Conservation (phyloP, 1,139 yeast genomes). For the Blastobotrys aristatus region DNA sequence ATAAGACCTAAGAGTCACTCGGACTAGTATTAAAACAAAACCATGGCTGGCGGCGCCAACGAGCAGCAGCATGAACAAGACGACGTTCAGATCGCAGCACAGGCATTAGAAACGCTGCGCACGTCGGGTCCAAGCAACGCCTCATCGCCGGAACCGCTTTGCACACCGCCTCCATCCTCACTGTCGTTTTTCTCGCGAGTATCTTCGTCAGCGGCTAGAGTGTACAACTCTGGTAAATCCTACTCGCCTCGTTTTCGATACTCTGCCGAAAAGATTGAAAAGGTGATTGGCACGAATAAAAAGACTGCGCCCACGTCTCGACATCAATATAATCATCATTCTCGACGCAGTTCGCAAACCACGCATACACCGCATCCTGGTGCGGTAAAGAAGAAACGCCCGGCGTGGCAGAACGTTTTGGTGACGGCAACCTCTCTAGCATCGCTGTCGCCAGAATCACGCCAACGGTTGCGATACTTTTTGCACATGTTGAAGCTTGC, state of each 20-base stretch:
- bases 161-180: slow-evolving; percentile 2
- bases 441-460: slow-evolving; percentile 57
- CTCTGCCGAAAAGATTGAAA: slow-evolving; percentile 63
- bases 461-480: slow-evolving; percentile 65
- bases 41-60: neutral
- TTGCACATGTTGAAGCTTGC: slow-evolving; percentile 70
- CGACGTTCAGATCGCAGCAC: slow-evolving; percentile 17
- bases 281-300: slow-evolving; percentile 41
- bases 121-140: slow-evolving; percentile 12
- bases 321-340: slow-evolving; percentile 2
- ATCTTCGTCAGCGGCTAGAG: slow-evolving; percentile 54
- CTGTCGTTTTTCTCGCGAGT: slow-evolving; percentile 19
- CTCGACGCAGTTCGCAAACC: neutral
- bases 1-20: neutral
- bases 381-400: slow-evolving; percentile 12
- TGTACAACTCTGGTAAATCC: slow-evolving; percentile 53
- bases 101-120: slow-evolving; percentile 15
- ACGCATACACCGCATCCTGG: neutral
- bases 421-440: slow-evolving; percentile 42
- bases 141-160: slow-evolving; percentile 10
- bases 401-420: slow-evolving; percentile 37
- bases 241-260: slow-evolving; percentile 55
- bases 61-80: neutral
- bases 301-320: neutral
- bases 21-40: neutral